These are phyloP conservation scores for Colletotrichum plurivorum DNA, from an alignment of 2,329 filamentous ascomycete species.

Conservation along the genomic window DNA sequence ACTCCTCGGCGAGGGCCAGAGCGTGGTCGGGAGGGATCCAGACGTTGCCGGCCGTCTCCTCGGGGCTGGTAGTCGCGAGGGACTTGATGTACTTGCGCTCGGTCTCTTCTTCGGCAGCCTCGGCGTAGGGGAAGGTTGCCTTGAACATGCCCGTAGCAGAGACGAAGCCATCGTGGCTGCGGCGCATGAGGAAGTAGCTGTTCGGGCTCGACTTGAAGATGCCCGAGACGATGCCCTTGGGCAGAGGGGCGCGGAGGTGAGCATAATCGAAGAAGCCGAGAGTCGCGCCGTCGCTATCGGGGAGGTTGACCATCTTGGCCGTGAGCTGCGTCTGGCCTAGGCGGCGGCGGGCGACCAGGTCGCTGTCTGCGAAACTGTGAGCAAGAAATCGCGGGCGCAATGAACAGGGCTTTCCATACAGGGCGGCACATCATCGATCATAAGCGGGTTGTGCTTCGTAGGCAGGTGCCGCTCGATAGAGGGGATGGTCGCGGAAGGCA, in stretches of 20 bases:
- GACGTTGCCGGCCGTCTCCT: conserved; percentile 96
- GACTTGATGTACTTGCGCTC: conserved; percentile 90
- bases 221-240: conserved; percentile 91
- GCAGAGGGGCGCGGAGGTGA: conserved; percentile 91
- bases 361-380: conserved; percentile 67
- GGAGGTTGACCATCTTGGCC: conserved; percentile 83
- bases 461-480: conserved; percentile 66
- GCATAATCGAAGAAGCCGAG: conserved; percentile 95
- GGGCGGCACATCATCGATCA: conserved; percentile 73
- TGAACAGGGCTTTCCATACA: conserved; percentile 61
- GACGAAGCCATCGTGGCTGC: conserved; percentile 86
- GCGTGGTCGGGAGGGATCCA: conserved; percentile 93
- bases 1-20: conserved; percentile 87
- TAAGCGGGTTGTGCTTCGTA: conserved; percentile 74
- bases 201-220: conserved; percentile 92
- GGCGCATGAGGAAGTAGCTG: conserved; percentile 97
- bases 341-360: conserved; percentile 86
- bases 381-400: conserved; percentile 38
- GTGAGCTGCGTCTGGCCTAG: conserved; percentile 93
- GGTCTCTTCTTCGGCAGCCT: conserved; percentile 77
- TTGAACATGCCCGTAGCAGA: conserved; percentile 95
- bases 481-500: conserved; percentile 53
- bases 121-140: conserved; percentile 86
- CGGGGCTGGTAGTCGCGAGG: conserved; percentile 83
- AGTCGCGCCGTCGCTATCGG: conserved; percentile 79